Evolutionary conservation across 352 stramenopile species (phyloP).

Genomic region (Phytophthora syringae): DNA sequence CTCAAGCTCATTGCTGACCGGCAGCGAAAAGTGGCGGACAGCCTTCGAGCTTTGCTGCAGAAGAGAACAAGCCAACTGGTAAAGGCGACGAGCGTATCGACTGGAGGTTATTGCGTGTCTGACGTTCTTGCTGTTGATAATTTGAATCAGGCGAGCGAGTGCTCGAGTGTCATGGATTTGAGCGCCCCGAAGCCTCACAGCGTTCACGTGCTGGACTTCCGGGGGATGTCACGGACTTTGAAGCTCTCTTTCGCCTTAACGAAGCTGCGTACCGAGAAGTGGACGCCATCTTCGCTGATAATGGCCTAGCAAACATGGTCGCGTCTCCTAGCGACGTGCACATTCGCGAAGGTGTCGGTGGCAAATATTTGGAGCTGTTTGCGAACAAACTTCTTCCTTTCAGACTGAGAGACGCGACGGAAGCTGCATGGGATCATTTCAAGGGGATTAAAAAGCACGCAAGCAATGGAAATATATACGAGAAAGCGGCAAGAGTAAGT

Average conservation of each 20-base stretch:
- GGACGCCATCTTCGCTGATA: slow-evolving; percentile 31
- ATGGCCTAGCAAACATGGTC: slow-evolving; percentile 27
- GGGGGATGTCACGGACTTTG: slow-evolving; percentile 28
- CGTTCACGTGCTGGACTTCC: slow-evolving; percentile 20
- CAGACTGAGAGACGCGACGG: slow-evolving; percentile 13
- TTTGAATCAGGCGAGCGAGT: slow-evolving; percentile 15
- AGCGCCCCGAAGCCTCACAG: slow-evolving; percentile 6
- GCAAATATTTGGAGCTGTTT: slow-evolving; percentile 36
- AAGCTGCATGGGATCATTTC: slow-evolving; percentile 36
- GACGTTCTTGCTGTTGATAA: not conserved
- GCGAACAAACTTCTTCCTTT: slow-evolving; percentile 37
- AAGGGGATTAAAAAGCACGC: slow-evolving; percentile 38
- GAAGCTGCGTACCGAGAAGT: slow-evolving; percentile 28
- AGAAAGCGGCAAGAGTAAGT: slow-evolving; percentile 34
- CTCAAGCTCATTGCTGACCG: slow-evolving; percentile 44
- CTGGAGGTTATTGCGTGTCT: not conserved
- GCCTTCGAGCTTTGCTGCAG: slow-evolving; percentile 41
- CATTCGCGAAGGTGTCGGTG: too few relatives aligned
- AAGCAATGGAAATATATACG: slow-evolving; percentile 35
- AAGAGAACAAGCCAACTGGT: slow-evolving; percentile 29
- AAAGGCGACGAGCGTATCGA: not conserved
- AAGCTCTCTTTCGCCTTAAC: slow-evolving; percentile 19
- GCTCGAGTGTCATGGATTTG: slow-evolving; percentile 15
- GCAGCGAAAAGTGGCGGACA: slow-evolving; percentile 46
- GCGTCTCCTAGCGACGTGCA: slow-evolving; percentile 25